These are phyloP conservation scores for Podaxis sp. DNA, from an alignment of 768 basidiomycete species.

Conservation along the genomic window DNA sequence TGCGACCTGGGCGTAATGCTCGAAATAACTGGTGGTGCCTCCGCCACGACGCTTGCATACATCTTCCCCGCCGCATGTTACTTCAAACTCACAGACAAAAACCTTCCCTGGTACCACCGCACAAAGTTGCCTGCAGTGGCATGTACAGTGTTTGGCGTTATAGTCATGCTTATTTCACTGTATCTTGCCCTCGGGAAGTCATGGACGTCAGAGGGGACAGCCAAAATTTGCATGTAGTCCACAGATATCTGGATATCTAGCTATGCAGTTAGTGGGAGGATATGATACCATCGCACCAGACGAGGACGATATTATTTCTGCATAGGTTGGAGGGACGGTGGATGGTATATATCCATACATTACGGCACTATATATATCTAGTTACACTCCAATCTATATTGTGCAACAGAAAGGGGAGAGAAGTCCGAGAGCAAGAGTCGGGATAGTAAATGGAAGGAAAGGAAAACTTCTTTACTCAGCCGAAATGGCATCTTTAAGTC, in stretches of 20 bases:
- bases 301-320: neutral
- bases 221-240: constrained; percentile 59
- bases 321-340: neutral
- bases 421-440: neutral
- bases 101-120: constrained; percentile 60
- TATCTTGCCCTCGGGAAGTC: constrained; percentile 73
- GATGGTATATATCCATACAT: constrained; percentile 8
- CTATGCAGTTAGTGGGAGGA: neutral
- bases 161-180: constrained; percentile 77
- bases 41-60: constrained; percentile 87
- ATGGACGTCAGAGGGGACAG: constrained; percentile 68
- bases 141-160: constrained; percentile 69
- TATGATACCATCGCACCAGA: neutral
- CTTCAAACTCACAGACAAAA: constrained; percentile 61
- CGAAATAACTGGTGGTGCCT: constrained; percentile 97
- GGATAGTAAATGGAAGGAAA: neutral
- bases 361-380: constrained; percentile 8
- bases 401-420: neutral
- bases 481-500: constrained; percentile 39
- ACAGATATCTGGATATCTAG: neutral
- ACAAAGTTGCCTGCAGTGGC: constrained; percentile 69
- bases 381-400: neutral
- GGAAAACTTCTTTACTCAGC: neutral
- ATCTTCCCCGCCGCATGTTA: constrained; percentile 90
- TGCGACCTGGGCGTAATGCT: constrained; percentile 98